Percentiles rank a stretch among this genome's conserved stretches.
phyloP scores from a whole-genome alignment of 305 asterid genomes.

The Solanum hybrid region DNA sequence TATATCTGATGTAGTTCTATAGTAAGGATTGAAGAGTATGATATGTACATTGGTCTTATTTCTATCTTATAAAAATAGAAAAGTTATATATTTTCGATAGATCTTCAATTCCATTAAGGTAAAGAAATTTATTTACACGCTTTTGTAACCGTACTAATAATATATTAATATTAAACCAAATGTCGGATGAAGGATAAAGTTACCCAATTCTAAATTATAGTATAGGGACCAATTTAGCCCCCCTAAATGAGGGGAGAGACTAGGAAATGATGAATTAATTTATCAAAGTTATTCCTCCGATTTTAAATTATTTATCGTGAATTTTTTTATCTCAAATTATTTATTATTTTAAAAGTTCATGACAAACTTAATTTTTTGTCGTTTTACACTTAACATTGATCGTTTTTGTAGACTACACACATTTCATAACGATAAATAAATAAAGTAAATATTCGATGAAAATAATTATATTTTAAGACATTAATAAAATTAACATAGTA shows the following conservation, averaged over 20 bases:
- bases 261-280: not conserved
- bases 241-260: not conserved
- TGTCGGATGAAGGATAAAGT: not conserved
- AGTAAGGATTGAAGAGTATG: not conserved
- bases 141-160: not conserved
- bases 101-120: rapidly evolving
- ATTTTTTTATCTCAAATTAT: not conserved
- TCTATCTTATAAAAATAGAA: not conserved
- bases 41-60: not conserved
- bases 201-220: not conserved
- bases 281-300: not conserved
- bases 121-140: no score
- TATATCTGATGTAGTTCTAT: not conserved
- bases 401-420: not conserved
- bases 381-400: not conserved
- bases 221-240: not conserved
- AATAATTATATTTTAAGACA: not conserved
- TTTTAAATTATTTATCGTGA: not conserved
- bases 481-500: not conserved
- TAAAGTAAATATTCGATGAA: not conserved
- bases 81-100: not conserved
- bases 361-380: not conserved
- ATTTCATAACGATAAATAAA: not conserved
- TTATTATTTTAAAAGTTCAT: not conserved
- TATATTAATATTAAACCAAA: not conserved